Base-by-base conservation (phyloP, 495 filamentous ascomycete species). In the Penicillium bialowiezense region DNA sequence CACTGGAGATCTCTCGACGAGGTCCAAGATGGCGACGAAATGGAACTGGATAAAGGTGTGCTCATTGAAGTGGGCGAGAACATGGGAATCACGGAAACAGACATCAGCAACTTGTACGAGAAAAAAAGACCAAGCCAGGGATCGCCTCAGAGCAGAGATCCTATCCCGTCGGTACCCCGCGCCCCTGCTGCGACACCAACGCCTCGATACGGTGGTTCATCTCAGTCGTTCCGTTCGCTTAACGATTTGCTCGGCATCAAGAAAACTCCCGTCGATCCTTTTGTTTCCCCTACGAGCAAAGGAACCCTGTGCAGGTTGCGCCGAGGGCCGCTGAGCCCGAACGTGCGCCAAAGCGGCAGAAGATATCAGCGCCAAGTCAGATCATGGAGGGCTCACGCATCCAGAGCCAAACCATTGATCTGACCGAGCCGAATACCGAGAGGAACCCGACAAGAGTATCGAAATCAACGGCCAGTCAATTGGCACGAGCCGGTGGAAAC, bases 51-150 rank as follows among this genome's bases (percentile, higher is more conserved):
- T 37, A 83, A 84, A 52, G 84, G 83, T 7, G 77, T 85, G 8
- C 70, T 95, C 42, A 84, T 96, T 26, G 83, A 96, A 62, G 88
- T 96, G 7, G 77, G 77, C 36, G 90, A 95, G 56, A 77, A 73
- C 26, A 74, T 87, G 13, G 87, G 82, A n/a, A 80, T 72, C 9
- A 81, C 76, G 1, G 78, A 92, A 54, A 87, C 90, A 34, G 90
- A 97, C 62, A 58, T 96, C 12, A 84, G 85, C 0, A 79, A 79
- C 32, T 60, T 96, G 14, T 69, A 90, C 18, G 83, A 86, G 54
- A 91, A 85, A 61, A 81, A 76, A 20, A 64, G 49, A 50, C 50
- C 41, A 45, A 70, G 50, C 21, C 53, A 59, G 39, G 48, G 43
- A 0, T 70, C 63, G 4, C 67, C 63, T 9, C 51, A 44, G 29